These are phyloP conservation scores for Myrmaecium sp. DNA, from an alignment of 2,329 filamentous ascomycete species.

Conservation along the genomic window DNA sequence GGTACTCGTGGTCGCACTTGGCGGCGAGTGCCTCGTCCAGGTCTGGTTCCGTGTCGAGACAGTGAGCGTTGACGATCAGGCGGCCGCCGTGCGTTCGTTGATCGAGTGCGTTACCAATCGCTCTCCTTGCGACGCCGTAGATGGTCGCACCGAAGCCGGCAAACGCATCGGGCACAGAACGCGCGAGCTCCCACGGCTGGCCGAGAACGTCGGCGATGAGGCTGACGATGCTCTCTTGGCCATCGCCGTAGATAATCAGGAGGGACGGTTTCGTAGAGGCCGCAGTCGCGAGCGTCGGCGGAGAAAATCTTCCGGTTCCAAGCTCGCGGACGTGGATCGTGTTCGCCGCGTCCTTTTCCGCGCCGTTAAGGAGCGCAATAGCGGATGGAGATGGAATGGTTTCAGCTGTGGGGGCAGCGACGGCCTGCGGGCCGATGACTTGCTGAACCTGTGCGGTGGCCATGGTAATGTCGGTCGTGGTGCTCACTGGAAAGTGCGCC, in stretches of 20 bases:
- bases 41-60: slow-evolving; percentile 42
- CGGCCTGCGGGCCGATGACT: no score
- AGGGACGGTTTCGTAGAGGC: slow-evolving; percentile 22
- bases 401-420: no score
- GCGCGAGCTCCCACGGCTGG: slow-evolving; percentile 47
- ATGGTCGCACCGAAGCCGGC: slow-evolving; percentile 45
- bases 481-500: no score
- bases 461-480: no score
- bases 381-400: no score
- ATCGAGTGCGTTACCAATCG: slow-evolving; percentile 3
- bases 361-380: no score
- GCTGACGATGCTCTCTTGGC: slow-evolving; percentile 57
- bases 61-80: slow-evolving; percentile 60
- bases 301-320: no score
- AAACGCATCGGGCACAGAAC: slow-evolving; percentile 37
- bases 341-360: no score
- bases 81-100: slow-evolving; percentile 32
- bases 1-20: slow-evolving; percentile 68
- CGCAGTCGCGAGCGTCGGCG: no score
- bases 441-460: no score
- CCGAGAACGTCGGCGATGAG: slow-evolving; percentile 66
- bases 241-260: slow-evolving; percentile 47
- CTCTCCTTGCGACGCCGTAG: slow-evolving; percentile 51
- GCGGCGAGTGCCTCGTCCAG: slow-evolving; percentile 47
- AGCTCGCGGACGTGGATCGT: slow-evolving; percentile 20